Percentiles rank a stretch among this genome's conserved stretches.
Evolutionary conservation across 2,329 filamentous ascomycete species (phyloP).

Genomic region (Elsinoe necatrix): DNA sequence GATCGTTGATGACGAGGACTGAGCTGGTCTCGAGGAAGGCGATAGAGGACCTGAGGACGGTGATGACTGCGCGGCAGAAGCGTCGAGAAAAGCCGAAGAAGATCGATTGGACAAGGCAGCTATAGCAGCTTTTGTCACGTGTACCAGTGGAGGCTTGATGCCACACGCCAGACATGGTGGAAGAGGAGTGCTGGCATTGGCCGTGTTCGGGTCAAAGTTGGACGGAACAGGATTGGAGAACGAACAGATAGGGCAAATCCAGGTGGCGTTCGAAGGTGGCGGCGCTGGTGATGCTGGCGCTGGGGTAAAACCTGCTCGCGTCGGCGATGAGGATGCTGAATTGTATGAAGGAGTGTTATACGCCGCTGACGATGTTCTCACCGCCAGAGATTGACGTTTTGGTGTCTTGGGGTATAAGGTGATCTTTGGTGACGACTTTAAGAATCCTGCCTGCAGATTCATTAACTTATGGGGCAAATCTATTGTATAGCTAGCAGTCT

Average conservation of each 20-base stretch:
- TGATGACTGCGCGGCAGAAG: neutral
- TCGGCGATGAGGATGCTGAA: conserved; percentile 41
- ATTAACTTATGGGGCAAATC: conserved; percentile 1
- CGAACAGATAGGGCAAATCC: conserved; percentile 93
- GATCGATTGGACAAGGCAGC: conserved; percentile 56
- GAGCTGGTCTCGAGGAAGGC: conserved; percentile 2
- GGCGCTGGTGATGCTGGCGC: conserved; percentile 37
- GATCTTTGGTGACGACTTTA: conserved; percentile 92
- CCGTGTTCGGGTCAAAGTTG: conserved; percentile 81
- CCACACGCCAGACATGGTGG: conserved; percentile 88
- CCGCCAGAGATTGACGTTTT: conserved; percentile 55
- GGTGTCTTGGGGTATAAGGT: conserved; percentile 75
- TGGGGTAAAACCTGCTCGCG: conserved; percentile 33
- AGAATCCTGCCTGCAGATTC: conserved; percentile 62
- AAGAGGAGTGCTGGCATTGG: conserved; percentile 68
- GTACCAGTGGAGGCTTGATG: conserved; percentile 77
- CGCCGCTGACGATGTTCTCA: conserved; percentile 43
- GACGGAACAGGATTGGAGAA: conserved; percentile 88
- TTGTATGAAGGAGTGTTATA: conserved; percentile 39
- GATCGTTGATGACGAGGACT: neutral
- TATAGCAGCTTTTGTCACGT: conserved; percentile 80
- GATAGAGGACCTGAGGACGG: neutral
- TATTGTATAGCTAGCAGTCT: neutral
- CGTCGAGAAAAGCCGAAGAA: neutral
- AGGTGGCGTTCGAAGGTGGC: conserved; percentile 58